Percentiles rank a stretch among this genome's conserved stretches.
Evolutionary conservation across 108 stramenopile genomes (phyloP).

Genomic region (Bacterosira constricta): DNA sequence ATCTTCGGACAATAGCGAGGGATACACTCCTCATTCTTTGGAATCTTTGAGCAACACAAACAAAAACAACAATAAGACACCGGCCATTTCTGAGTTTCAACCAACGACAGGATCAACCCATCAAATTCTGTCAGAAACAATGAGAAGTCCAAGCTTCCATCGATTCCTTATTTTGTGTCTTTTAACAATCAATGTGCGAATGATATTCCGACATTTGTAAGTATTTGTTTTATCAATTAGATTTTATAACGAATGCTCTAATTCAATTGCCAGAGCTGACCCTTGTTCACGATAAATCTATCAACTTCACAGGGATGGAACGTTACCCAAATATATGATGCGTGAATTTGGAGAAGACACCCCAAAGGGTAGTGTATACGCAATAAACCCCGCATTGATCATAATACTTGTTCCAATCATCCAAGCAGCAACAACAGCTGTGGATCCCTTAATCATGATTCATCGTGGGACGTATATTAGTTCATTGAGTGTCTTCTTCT

Average conservation of each 20-base stretch:
- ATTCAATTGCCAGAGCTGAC: no score
- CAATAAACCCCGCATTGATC: slow-evolving; percentile 82
- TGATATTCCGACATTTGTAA: slow-evolving; percentile 80
- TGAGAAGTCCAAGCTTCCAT: slow-evolving; percentile 67
- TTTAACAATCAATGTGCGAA: slow-evolving; percentile 83
- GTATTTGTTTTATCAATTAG: neutral
- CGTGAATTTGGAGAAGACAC: slow-evolving; percentile 76
- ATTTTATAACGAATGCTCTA: neutral
- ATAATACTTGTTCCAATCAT: slow-evolving; percentile 79
- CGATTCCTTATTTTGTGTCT: slow-evolving; percentile 72
- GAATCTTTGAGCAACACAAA: neutral
- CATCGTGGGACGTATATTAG: slow-evolving; percentile 74
- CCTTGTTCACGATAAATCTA: no score
- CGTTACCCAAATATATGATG: slow-evolving; percentile 84
- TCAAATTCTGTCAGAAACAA: slow-evolving; percentile 60
- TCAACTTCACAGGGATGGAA: slow-evolving; percentile 63
- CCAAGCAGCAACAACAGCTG: slow-evolving; percentile 65
- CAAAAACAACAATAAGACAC: slow-evolving; percentile 6
- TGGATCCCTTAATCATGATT: slow-evolving; percentile 79
- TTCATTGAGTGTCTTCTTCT: slow-evolving; percentile 73
- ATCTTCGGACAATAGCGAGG: no score
- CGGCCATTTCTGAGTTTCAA: slow-evolving; percentile 50
- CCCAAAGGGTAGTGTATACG: slow-evolving; percentile 77
- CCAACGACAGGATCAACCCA: slow-evolving; percentile 53
- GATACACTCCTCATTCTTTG: no score